Conservation (phyloP, 139 green algal genomes). For the Picochlorum sp. region DNA sequence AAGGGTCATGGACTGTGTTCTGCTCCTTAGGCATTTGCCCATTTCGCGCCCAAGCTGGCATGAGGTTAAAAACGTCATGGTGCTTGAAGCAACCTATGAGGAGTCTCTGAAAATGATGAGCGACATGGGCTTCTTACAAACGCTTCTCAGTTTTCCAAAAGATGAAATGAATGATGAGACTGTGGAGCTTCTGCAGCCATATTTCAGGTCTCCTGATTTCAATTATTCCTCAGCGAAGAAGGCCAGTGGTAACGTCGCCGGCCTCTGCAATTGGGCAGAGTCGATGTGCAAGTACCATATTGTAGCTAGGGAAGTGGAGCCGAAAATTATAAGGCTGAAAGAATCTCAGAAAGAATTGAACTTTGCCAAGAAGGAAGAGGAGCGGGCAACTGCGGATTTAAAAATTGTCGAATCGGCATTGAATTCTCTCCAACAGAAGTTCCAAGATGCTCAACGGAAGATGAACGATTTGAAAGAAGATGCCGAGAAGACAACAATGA, state of each 20-base stretch:
- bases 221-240: constrained; percentile 86
- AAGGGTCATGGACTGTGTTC: constrained; percentile 91
- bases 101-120: constrained; percentile 88
- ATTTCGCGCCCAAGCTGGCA: constrained; percentile 28
- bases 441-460: constrained; percentile 84
- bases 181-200: constrained; percentile 81
- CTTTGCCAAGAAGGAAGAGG: constrained; percentile 74
- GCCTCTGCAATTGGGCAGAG: constrained; percentile 87
- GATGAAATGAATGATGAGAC: constrained; percentile 89
- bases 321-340: constrained; percentile 83
- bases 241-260: constrained; percentile 68
- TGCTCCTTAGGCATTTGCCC: constrained; percentile 58
- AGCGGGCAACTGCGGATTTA: constrained; percentile 65
- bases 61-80: constrained; percentile 71
- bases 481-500: constrained; percentile 68
- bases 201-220: constrained; percentile 85
- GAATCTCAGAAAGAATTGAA: constrained; percentile 80
- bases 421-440: constrained; percentile 86
- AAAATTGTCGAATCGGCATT: constrained; percentile 82
- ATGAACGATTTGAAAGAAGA: constrained; percentile 89
- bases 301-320: constrained; percentile 83
- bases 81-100: constrained; percentile 74
- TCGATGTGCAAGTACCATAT: constrained; percentile 93
- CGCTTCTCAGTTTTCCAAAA: constrained; percentile 90
- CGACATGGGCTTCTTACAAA: constrained; percentile 78